Evolutionary conservation across 2,329 filamentous ascomycete species (phyloP).

Genomic region (Ophiostoma fasciatum): DNA sequence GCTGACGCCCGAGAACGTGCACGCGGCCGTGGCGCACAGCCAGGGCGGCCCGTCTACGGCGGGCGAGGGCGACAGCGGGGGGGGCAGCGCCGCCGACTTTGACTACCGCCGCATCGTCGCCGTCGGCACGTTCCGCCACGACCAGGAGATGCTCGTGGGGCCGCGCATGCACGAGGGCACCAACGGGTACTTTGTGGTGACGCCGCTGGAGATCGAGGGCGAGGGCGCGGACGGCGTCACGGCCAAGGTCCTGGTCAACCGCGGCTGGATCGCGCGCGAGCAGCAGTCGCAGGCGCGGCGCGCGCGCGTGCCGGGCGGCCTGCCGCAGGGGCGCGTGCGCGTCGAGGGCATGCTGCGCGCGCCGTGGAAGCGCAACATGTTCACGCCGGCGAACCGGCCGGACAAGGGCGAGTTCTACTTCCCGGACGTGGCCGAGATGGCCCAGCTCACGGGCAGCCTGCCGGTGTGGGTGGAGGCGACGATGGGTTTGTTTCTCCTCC

Average conservation of each 20-base stretch:
- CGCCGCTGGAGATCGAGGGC: conserved; percentile 52
- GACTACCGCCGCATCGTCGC: conserved; percentile 78
- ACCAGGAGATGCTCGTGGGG: conserved; percentile 91
- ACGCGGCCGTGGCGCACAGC: conserved; percentile 55
- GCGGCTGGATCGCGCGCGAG: conserved; percentile 82
- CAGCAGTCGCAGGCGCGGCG: conserved; percentile 49
- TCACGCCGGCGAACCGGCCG: conserved; percentile 81
- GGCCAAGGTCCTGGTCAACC: conserved; percentile 56
- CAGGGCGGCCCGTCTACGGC: conserved; percentile 1
- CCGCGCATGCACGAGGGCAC: conserved; percentile 79
- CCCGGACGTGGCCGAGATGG: conserved; percentile 88
- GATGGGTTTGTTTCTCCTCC: conserved; percentile 70
- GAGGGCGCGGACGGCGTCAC: conserved; percentile 13
- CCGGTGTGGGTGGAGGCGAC: conserved; percentile 92
- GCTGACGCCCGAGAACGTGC: conserved; percentile 59
- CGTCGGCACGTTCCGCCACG: conserved; percentile 61
- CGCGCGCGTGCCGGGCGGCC: conserved; percentile 42
- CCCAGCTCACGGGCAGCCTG: conserved; percentile 63
- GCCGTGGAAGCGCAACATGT: conserved; percentile 96
- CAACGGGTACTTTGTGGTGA: conserved; percentile 83
- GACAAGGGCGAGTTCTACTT: conserved; percentile 85
- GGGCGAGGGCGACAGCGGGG: background rate
- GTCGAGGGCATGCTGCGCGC: conserved; percentile 76
- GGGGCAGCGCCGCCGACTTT: conserved; percentile 42
- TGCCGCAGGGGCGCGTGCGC: conserved; percentile 56